Conservation (phyloP, 2,329 filamentous ascomycete genomes). For the Ceratocystiopsis brevicomis region DNA sequence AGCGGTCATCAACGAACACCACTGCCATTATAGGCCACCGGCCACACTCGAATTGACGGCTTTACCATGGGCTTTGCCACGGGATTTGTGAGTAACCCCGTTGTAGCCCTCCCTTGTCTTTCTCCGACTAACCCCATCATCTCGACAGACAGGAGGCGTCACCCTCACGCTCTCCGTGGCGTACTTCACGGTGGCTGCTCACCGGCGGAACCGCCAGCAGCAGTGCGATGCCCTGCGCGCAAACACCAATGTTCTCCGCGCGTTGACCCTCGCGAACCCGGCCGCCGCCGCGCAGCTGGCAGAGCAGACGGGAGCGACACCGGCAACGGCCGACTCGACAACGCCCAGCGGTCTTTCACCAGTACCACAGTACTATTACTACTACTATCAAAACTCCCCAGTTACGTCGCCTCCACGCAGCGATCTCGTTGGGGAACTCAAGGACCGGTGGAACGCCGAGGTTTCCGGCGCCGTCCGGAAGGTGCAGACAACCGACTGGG, state of each 20-base stretch:
- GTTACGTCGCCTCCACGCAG: slow-evolving; percentile 23
- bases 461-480: slow-evolving; percentile 46
- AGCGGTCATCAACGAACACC: too few species aligned
- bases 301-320: slow-evolving; percentile 15
- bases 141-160: slow-evolving; percentile 47
- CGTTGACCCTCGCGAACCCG: slow-evolving; percentile 24
- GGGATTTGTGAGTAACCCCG: slow-evolving; percentile 43
- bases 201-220: slow-evolving; percentile 46
- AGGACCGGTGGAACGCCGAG: slow-evolving; percentile 64
- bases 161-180: slow-evolving; percentile 55
- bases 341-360: background rate
- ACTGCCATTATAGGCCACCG: too few species aligned
- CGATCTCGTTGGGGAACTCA: slow-evolving; percentile 45
- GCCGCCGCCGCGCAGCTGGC: slow-evolving; percentile 16
- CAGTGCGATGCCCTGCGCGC: slow-evolving; percentile 38
- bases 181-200: slow-evolving; percentile 52
- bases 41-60: background rate
- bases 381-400: too few species aligned
- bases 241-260: slow-evolving; percentile 34
- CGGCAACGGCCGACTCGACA: background rate
- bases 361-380: slow-evolving; percentile 4
- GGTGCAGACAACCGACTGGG: slow-evolving; percentile 49
- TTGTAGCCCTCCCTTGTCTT: background rate
- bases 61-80: slow-evolving; percentile 49
- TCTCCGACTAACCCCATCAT: too few species aligned